Evolutionary conservation across 257 asterid species (phyloP), one percentile per base, ranked within the genome.

Genomic region (Datura wrightii): DNA sequence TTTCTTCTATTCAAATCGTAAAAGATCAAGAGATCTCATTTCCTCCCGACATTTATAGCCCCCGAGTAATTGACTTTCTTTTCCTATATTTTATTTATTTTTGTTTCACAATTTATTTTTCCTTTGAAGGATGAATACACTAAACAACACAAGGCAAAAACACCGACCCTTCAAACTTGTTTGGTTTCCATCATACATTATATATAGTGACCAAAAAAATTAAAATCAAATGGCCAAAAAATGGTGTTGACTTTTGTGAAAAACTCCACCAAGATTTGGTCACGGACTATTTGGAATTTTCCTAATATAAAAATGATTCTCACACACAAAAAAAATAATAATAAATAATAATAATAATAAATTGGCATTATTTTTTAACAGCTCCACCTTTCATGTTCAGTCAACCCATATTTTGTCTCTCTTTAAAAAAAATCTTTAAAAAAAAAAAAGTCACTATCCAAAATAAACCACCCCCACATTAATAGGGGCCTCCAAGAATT

Each of bases 161-260:
- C 82, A 76, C 2, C 18, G 60, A 50, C 82, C 31, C 8, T 74
- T 76, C 82, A 10, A 50, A 50, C 62, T 7, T 50, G 82, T 50
- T 50, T 76, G 13, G 82, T 50, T 50, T 13, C 62, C 10, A 70
- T 46, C 58, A 76, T 63, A 34, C 69, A 39, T 24, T 24, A 24
- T 72, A 46, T 0, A 76, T 13, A 11, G 58, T 24, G 5, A 76
- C 63, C 63, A 76, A 76, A 53, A 76, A 53, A 50, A 24, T 24
- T 14, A 50, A 76, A 39, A 31, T 8, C 37, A 76, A 24, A 76
- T 76, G 48, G 82, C 70, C 62, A 39, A 41, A 84, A 44, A 52
- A 69, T 39, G 4, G 86, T 84, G 91, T 92, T 93, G 95, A 93
- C 97, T 92, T 93, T 89, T 78, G 83, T 53, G 42, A 81, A 88